Base-by-base conservation (phyloP, 2,329 filamentous ascomycete species). In the Boeremia lycopersici region DNA sequence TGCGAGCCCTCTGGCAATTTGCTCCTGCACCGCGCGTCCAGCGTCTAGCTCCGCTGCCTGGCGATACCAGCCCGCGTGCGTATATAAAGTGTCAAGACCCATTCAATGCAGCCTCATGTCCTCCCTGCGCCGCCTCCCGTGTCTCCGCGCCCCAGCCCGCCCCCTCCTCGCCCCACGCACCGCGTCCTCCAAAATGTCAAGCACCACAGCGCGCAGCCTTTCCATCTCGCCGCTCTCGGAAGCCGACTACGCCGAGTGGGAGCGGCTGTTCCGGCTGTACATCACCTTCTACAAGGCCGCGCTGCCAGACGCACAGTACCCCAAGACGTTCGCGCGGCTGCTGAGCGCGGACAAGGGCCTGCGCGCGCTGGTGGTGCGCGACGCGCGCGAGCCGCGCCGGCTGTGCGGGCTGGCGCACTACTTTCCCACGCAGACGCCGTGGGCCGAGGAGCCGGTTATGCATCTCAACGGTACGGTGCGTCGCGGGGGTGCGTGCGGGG, bases 271-370 rank as follows among this genome's bases (percentile, higher is more conserved):
- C 39, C 33, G 47, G 31, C 42, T 48, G 19, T 58, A 58, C 35
- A 58, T 58, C 35, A 43, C 45, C 3, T 58, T 58, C 51, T 58
- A 58, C 51, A 55, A 58, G 28, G 41, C 56, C n/a, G 51, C 43
- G 1, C 48, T 58, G 11, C 56, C 56, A 7, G 51, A 58, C 11
- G 10, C 33, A 6, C 56, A 58, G 34, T 58, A 58, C 26, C 36
- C 36, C 28, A 55, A 45, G 5, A 58, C 56, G 2, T 58, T 58
- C 30, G 43, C 42, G 9, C 51, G 56, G 28, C 55, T 58, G 10
- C 39, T 55, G 8, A 29, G 52, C 8, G 29, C 42, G 10, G 7
- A 41, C 0, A 51, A 54, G 15, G 51, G 52, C 7, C 33, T 58
- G 26, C 36, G 48, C 28, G 51, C 23, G 1, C 17, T 58, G 5